A percentile compares a stretch with the other conserved stretches of the same genome.
Evolutionary conservation across 257 asterid species (phyloP).

Genomic region (Prunella vulgaris): DNA sequence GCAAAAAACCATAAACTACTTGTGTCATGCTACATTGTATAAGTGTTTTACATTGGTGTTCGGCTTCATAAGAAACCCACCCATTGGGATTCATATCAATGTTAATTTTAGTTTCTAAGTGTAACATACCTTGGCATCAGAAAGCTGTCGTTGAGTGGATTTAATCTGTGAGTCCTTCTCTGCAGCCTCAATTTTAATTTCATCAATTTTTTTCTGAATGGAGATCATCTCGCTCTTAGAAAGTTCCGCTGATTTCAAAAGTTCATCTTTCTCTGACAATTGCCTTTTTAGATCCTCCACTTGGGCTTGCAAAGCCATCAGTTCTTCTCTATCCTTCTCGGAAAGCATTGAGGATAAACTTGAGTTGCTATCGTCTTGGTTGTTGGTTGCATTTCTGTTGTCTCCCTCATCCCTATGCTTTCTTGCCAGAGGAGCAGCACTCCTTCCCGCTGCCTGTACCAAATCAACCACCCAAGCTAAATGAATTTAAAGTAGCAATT

Average conservation of each 20-base stretch:
- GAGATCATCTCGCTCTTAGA: constrained; percentile 58
- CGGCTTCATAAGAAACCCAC: too few species aligned
- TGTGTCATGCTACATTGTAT: too few species aligned
- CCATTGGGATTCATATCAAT: background rate
- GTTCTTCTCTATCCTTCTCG: constrained; percentile 79
- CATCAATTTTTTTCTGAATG: constrained; percentile 40
- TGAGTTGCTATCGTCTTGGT: constrained; percentile 55
- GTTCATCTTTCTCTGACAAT: constrained; percentile 79
- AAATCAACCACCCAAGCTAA: constrained; percentile 5
- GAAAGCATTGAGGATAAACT: constrained; percentile 34
- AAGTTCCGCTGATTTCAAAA: constrained; percentile 57
- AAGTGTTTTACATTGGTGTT: too few species aligned
- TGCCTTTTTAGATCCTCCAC: constrained; percentile 67
- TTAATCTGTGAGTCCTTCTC: constrained; percentile 66
- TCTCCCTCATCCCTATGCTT: constrained; percentile 45
- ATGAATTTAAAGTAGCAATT: background rate
- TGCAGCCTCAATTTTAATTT: constrained; percentile 48
- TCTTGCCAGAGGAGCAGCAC: constrained; percentile 45
- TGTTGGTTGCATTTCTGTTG: constrained; percentile 26
- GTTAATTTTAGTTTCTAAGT: background rate
- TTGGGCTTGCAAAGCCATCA: constrained; percentile 58
- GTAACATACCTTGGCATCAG: constrained; percentile 69
- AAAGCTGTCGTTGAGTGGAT: constrained; percentile 70
- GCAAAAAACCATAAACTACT: too few species aligned
- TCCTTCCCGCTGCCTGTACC: constrained; percentile 58